Percentiles rank a stretch among this genome's conserved stretches.
Evolutionary conservation across 2,329 filamentous ascomycete genomes (phyloP).

Genomic region (Onygenales sp.): DNA sequence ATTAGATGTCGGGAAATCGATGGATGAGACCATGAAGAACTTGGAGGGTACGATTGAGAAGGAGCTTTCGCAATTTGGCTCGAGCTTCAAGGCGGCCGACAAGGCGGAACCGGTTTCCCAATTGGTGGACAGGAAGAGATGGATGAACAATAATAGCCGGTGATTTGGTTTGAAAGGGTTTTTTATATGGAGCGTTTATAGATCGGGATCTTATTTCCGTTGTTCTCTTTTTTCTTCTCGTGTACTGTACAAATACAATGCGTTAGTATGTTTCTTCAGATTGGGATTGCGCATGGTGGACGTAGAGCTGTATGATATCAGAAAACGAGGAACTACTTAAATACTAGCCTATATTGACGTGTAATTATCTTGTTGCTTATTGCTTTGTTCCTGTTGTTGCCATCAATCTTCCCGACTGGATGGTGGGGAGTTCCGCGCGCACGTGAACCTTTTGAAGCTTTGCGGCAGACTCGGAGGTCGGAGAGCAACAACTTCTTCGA

Average conservation of each 20-base stretch:
- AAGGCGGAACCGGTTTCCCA: conserved; percentile 22
- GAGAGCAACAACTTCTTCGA: neutral
- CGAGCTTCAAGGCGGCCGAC: conserved; percentile 23
- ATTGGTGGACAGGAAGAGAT: conserved; percentile 28
- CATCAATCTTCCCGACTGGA: neutral
- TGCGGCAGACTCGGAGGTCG: too few species aligned
- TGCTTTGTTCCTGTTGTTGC: neutral
- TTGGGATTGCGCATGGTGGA: too few species aligned
- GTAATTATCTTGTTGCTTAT: neutral
- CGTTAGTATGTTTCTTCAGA: neutral
- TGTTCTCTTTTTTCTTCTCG: neutral
- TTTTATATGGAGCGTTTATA: conserved; percentile 9
- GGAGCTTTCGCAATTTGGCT: conserved; percentile 33
- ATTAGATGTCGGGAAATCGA: conserved; percentile 31
- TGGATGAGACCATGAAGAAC: conserved; percentile 29
- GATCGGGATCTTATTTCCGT: neutral
- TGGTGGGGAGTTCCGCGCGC: neutral
- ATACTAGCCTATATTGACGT: too few species aligned
- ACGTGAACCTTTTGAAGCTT: neutral
- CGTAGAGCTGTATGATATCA: too few species aligned
- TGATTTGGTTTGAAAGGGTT: conserved; percentile 24
- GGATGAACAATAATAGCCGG: conserved; percentile 25
- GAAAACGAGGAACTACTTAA: too few species aligned
- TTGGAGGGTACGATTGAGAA: conserved; percentile 31
- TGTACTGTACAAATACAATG: neutral